Evolutionary conservation across 805 yeast species (phyloP).

Genomic region (Tetrapisispora namnaoensis): DNA sequence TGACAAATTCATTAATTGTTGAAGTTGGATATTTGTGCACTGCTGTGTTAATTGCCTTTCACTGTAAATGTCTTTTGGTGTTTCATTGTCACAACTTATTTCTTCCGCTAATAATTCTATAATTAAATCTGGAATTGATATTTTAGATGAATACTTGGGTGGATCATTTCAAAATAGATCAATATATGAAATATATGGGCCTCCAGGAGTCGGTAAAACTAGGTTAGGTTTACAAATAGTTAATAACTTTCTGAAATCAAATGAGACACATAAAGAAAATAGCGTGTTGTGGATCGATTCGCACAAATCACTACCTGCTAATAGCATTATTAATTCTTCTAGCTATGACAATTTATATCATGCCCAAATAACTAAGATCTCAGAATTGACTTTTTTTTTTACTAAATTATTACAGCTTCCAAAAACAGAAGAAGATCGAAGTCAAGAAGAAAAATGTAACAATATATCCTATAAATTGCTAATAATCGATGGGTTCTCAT

Average conservation of each 20-base stretch:
- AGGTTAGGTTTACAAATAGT: conserved; percentile 16
- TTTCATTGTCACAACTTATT: conserved; percentile 27
- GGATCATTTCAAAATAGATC: conserved; percentile 22
- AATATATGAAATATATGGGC: conserved; percentile 28
- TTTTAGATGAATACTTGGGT: conserved; percentile 16
- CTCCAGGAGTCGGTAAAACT: conserved; percentile 28
- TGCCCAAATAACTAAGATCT: conserved; percentile 16
- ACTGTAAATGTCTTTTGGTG: conserved; percentile 24
- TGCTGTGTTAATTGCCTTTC: neutral
- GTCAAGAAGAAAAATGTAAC: neutral
- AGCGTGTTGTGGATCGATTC: conserved; percentile 25
- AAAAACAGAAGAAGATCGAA: neutral
- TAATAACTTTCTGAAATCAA: conserved; percentile 3
- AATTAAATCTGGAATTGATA: conserved; percentile 15
- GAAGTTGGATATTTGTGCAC: no score
- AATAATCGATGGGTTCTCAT: conserved; percentile 28
- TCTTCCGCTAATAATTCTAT: conserved; percentile 15
- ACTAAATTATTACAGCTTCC: conserved; percentile 7
- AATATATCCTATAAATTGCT: conserved; percentile 11
- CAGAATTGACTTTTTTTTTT: conserved; percentile 21
- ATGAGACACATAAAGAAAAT: conserved; percentile 6
- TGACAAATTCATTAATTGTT: no score
- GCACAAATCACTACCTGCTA: conserved; percentile 8
- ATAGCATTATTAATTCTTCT: neutral
- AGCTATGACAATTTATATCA: neutral